Evolutionary conservation across 176 grass and related monocot genomes (phyloP), one percentile per base, ranked within the genome.

Genomic region (Olyra latifolia): DNA sequence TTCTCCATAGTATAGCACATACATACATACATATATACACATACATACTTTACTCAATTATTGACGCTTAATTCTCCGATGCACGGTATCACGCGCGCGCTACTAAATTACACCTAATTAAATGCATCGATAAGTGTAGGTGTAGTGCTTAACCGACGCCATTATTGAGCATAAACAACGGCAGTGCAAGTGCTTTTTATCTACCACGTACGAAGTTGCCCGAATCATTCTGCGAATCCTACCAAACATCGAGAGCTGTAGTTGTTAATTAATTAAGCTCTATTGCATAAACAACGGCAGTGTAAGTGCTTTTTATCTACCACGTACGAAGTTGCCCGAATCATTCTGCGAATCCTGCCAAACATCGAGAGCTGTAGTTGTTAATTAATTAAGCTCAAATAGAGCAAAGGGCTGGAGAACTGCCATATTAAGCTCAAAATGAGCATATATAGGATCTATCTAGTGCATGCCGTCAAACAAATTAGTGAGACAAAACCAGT

Each of bases 91-190:
- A 13, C 10, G 43, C n/a, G n/a, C n/a, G n/a, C n/a, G n/a, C n/a
- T n/a, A n/a, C n/a, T n/a, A n/a, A n/a, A n/a, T n/a, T n/a, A n/a
- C n/a, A n/a, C n/a, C n/a, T n/a, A n/a, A n/a, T n/a, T 22, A 46
- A 35, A 19, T 19, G 14, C 40, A 11, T 13, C 50, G 14, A 22
- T 56, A 16, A 24, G 50, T 41, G 71, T 53, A 22, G 19, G 29
- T 38, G 29, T 11, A 19, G 27, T 20, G 32, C 69, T 72, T 72
- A 71, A 56, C 50, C 15, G 12, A 10, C 32, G 25, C 10, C 13
- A 75, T 75, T 58, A 58, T 75, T 25, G 52, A 56, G 72, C 52
- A 17, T 57, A 75, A 53, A 74, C 40, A 57, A 57, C 55, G 52
- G n/a, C 32, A 74, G 1, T 35, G 35, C 50, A 3, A 17, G 30